Base-by-base conservation (phyloP, 129 eudicot species). In the Pittosporum tobira region DNA sequence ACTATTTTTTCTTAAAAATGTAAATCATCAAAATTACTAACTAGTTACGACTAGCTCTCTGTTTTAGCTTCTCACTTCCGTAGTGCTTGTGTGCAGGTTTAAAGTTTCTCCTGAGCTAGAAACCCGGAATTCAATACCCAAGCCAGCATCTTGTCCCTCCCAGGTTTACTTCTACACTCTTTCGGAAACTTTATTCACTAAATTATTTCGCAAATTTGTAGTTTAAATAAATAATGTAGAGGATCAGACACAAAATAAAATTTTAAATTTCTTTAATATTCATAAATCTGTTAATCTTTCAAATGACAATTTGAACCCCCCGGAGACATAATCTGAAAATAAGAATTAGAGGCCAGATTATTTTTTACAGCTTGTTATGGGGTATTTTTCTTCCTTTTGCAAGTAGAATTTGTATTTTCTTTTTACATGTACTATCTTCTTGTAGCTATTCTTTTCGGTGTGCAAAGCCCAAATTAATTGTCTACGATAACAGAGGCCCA, bases 71-170 rank as follows among this genome's bases (percentile, higher is more conserved):
- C 40, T 40, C 15, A 14, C 46, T 11, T 40, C 3, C 46, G 10
- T 13, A 28, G 7, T 4, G 48, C 52, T 47, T 29, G 47, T 51
- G 8, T 59, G 64, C 43, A 88, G 96, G 82, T 83, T 93, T 64
- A 80, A 82, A 71, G 94, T 93, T 67, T 78, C 77, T 65, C 96
- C 96, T 27, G 99, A 93, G 71, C 81, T 93, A 70, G 99, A 93
- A 81, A 81, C 72, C 59, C 72, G 96, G 51, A 93, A 81, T 66
- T 60, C 84, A 9, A 61, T 79, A 62, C 82, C 82, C 56, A 79
- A 73, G 61, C 99, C 99, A 49, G 55, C 75, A n/a, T 72, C 20
- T 74, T 93, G 99, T 64, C 91, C 89, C 49, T 81, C 86, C 26
- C 52, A 88, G 96, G 96, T 78, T 64, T n/a, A 66, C 57, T 58